Percentiles rank a stretch among this genome's conserved stretches.
Conservation (phyloP, 495 filamentous ascomycete species). For the Lepraria neglecta region DNA sequence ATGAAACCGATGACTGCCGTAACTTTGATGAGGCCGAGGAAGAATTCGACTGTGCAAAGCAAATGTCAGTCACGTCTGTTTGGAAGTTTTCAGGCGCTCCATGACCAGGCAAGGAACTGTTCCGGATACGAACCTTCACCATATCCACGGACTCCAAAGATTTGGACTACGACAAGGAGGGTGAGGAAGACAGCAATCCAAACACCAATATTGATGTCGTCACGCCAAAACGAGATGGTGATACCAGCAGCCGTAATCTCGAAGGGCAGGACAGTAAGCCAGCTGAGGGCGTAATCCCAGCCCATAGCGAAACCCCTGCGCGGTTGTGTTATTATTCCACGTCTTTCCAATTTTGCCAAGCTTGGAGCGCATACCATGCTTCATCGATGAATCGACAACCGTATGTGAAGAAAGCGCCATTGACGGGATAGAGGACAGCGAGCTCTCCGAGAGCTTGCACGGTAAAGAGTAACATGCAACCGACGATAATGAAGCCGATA, state of each 20-base stretch:
- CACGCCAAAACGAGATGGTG: slow-evolving; percentile 68
- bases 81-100: not conserved
- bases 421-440: slow-evolving; percentile 62
- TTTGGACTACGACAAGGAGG: slow-evolving; percentile 36
- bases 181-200: slow-evolving; percentile 60
- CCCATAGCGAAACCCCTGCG: slow-evolving; percentile 44
- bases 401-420: slow-evolving; percentile 56
- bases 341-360: not conserved
- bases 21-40: slow-evolving; percentile 44
- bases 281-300: slow-evolving; percentile 67
- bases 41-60: slow-evolving; percentile 37
- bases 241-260: slow-evolving; percentile 74
- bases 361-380: slow-evolving; percentile 39
- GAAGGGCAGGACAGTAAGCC: slow-evolving; percentile 53
- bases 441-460: slow-evolving; percentile 65
- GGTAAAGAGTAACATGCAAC: slow-evolving; percentile 48
- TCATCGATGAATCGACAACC: slow-evolving; percentile 50
- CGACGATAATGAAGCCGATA: slow-evolving; percentile 46
- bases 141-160: slow-evolving; percentile 60
- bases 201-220: slow-evolving; percentile 50
- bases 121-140: slow-evolving; percentile 53
- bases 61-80: not conserved
- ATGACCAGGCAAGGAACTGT: slow-evolving; percentile 30
- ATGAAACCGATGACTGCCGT: slow-evolving; percentile 62
- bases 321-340: slow-evolving; percentile 6